Conservation (phyloP, 2,329 filamentous ascomycete species). For the Nemania sp. region DNA sequence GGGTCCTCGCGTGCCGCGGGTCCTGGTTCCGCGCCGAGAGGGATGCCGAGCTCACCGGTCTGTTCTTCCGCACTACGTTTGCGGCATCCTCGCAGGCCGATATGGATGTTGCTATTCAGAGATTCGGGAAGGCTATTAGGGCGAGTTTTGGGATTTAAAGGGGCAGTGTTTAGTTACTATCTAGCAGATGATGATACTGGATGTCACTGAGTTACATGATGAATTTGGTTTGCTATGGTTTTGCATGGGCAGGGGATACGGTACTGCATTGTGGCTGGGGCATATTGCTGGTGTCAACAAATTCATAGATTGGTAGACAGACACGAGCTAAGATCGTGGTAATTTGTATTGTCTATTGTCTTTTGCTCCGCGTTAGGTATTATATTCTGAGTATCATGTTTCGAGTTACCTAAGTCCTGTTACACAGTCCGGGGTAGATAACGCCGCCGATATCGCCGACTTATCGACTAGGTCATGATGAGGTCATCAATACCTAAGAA, state of each 20-base stretch:
- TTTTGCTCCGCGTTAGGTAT: background rate
- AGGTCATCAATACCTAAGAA: background rate
- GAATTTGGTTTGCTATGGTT: background rate
- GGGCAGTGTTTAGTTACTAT: background rate
- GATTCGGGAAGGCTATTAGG: conserved; percentile 81
- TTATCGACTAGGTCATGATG: background rate
- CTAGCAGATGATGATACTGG: background rate
- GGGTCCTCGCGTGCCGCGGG: conserved; percentile 84
- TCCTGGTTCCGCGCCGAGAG: conserved; percentile 91
- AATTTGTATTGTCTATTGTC: background rate
- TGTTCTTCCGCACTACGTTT: conserved; percentile 93
- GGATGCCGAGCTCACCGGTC: conserved; percentile 65
- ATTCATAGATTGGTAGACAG: conserved; percentile 27
- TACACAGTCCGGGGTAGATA: background rate
- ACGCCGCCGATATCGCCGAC: conserved; percentile 10
- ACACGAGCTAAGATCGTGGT: conserved; percentile 11
- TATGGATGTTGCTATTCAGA: conserved; percentile 77
- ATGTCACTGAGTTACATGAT: background rate
- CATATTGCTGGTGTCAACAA: conserved; percentile 8
- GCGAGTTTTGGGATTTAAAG: conserved; percentile 60
- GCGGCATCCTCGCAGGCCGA: conserved; percentile 79
- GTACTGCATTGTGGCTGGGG: background rate
- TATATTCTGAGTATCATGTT: background rate
- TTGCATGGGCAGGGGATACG: background rate
- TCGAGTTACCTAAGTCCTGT: background rate